Conservation (phyloP, 345 rosid genomes). For the Eucalyptus camaldulensis region DNA sequence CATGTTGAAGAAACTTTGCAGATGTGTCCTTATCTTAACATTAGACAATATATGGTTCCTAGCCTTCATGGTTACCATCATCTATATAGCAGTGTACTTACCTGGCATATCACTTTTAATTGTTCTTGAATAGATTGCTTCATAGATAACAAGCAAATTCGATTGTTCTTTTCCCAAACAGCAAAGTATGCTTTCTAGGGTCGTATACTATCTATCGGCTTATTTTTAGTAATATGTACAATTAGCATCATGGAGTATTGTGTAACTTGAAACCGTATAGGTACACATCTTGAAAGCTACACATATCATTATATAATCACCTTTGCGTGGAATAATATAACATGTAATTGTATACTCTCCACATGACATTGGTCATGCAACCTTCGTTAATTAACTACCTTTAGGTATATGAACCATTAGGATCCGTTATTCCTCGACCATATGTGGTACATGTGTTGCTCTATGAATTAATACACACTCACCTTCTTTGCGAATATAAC, state of each 20-base stretch:
- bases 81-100: no score
- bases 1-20: not conserved
- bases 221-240: no score
- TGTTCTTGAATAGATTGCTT: no score
- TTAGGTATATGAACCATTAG: not conserved
- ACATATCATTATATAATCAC: not conserved
- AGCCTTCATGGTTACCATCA: no score
- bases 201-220: fast-evolving
- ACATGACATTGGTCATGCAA: not conserved
- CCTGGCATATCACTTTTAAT: no score
- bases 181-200: no score
- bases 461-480: not conserved
- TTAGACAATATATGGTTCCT: no score
- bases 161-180: no score
- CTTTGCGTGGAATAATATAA: fast-evolving
- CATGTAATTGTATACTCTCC: not conserved
- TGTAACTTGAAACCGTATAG: not conserved
- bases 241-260: no score
- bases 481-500: not conserved
- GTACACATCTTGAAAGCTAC: not conserved
- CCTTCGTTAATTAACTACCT: not conserved
- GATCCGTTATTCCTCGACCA: not conserved
- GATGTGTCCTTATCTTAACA: not conserved
- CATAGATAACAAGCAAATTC: no score
- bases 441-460: not conserved